Evolutionary conservation across 441 rosid species (phyloP), one percentile per base, ranked within the genome.

Genomic region (Flueggea neowawraea): DNA sequence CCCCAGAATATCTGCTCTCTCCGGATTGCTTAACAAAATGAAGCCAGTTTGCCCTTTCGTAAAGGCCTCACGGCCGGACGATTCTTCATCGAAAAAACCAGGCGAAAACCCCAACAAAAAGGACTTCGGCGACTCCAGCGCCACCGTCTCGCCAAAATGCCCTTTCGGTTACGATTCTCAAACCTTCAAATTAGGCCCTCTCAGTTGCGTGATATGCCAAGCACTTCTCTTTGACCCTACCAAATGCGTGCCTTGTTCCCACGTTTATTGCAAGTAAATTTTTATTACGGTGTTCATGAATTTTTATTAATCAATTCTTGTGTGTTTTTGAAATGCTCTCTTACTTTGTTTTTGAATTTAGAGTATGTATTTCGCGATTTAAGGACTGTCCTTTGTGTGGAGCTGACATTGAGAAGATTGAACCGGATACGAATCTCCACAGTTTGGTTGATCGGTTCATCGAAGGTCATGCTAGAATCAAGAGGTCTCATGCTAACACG

Each of bases 401-500:
- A 61, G 96, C 98, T 80, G 99, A 95, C 69, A 87, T 95, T 10
- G 96, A 88, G 77, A 81, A 82, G 77, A 70, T 76, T 55, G 95
- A 90, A 77, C 71, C 88, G 54, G 98, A 95, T 67, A 68, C 68
- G 5, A 72, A 77, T 69, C 95, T 92, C 58, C 99, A 95, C 79
- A 75, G 72, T 63, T 65, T 73, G 58, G 99, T 95, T 54, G 99
- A 95, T 72, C 89, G 75, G 17, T 91, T 95, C 71, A 88, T 95
- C 13, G 91, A 95, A 57, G 99, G 99, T 15, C 99, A 95, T 81
- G 99, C 96, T 61, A 76, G 98, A 75, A 95, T 90, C 72, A 95
- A 88, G 80, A 84, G 99, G 81, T 68, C 90, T 64, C 76, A 71
- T 52, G 74, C 78, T 55, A 68, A 73, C 66, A 28, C 69, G 2